These are phyloP conservation scores for Cudoniella acicularis DNA, from an alignment of 495 filamentous ascomycete species.

Conservation along the genomic window DNA sequence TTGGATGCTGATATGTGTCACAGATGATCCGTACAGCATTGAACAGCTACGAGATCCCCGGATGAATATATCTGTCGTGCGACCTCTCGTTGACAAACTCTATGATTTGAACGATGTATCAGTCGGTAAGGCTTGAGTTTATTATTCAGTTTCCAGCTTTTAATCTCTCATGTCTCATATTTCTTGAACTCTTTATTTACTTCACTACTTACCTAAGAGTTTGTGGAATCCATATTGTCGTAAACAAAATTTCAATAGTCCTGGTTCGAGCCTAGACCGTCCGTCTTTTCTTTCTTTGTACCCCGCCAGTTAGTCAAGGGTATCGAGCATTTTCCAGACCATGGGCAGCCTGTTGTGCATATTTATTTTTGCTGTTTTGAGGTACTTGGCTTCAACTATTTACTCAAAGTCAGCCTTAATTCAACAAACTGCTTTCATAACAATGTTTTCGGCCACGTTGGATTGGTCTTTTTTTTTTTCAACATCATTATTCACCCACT, in stretches of 20 bases:
- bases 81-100: constrained; percentile 65
- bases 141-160: neutral
- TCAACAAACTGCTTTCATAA: too few relatives aligned
- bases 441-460: neutral
- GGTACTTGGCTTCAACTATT: too few relatives aligned
- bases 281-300: too few relatives aligned
- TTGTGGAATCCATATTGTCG: too few relatives aligned
- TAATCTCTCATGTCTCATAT: neutral
- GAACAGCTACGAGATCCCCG: constrained; percentile 65
- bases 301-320: too few relatives aligned
- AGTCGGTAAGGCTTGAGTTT: constrained; percentile 40
- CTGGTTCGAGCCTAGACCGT: too few relatives aligned
- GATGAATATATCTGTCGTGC: constrained; percentile 66
- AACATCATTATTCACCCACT: neutral
- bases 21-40: constrained; percentile 60
- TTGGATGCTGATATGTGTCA: neutral
- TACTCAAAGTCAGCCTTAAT: too few relatives aligned
- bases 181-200: neutral
- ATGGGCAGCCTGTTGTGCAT: too few relatives aligned
- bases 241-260: too few relatives aligned
- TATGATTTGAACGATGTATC: constrained; percentile 68
- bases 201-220: too few relatives aligned
- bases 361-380: too few relatives aligned
- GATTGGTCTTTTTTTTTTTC: neutral
- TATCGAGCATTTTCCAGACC: too few relatives aligned